Conservation (phyloP, 1,284 basidiomycete species). For the Moniliophthora roreri region DNA sequence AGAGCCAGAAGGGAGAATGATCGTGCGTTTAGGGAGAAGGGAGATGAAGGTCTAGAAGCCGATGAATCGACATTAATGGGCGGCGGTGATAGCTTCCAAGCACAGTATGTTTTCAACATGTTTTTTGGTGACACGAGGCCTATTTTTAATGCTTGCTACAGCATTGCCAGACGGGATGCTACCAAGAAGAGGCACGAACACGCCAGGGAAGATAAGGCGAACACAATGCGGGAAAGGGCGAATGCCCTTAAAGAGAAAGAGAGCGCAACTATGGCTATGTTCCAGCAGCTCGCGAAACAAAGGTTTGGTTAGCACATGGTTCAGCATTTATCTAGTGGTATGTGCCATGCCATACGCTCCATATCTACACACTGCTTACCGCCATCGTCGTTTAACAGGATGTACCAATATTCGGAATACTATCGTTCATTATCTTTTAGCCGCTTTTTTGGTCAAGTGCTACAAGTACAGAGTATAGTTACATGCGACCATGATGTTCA, state of each 20-base stretch:
- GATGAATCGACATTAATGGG: slow-evolving; percentile 72
- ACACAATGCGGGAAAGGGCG: slow-evolving; percentile 51
- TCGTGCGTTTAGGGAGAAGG: slow-evolving; percentile 60
- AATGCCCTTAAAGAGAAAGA: slow-evolving; percentile 67
- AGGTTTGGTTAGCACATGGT: slow-evolving; percentile 49
- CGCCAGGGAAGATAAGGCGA: slow-evolving; percentile 45
- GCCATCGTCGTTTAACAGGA: too few species aligned
- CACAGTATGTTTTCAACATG: slow-evolving; percentile 47
- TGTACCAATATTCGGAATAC: too few species aligned
- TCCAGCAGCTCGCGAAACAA: slow-evolving; percentile 75
- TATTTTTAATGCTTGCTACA: slow-evolving; percentile 27
- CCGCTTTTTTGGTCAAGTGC: too few species aligned
- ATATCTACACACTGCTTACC: not conserved
- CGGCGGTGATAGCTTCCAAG: slow-evolving; percentile 71
- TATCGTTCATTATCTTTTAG: too few species aligned
- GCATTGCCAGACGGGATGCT: slow-evolving; percentile 69
- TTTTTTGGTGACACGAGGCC: slow-evolving; percentile 8
- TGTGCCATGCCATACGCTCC: not conserved
- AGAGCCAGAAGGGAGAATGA: slow-evolving; percentile 62
- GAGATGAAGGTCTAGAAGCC: slow-evolving; percentile 69
- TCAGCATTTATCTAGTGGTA: not conserved
- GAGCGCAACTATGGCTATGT: slow-evolving; percentile 82
- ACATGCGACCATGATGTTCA: too few species aligned
- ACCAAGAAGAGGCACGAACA: slow-evolving; percentile 56
- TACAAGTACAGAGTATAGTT: too few species aligned